Evolutionary conservation across 345 rosid genomes (phyloP), one percentile per base, ranked within the genome.

Genomic region (Litchi chinensis): DNA sequence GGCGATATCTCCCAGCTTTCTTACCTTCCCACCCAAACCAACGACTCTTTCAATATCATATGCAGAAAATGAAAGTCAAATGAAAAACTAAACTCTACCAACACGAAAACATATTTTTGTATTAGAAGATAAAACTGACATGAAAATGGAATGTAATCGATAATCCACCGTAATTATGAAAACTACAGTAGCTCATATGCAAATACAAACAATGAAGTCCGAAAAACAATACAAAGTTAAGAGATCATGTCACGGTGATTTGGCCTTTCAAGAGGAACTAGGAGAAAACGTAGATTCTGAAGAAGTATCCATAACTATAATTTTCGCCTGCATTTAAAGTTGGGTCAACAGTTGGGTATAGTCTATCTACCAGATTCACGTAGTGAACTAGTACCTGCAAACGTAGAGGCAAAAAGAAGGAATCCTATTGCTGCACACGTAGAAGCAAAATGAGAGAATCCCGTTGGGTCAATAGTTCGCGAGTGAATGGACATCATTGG

Each of bases 1-100:
- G 37, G 37, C 37, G 37, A 2, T 2, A 32, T 60, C 56, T 74
- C 43, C 50, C 10, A 13, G 65, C 6, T 18, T 40, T 63, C 48
- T 52, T 80, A 93, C 98, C 95, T 95, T 93, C 28, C 98, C 97
- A 82, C 98, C 98, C 48, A 95, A 88, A 76, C 80, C 75, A 74
- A 84, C 86, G 16, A 87, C 93, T 83, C 81, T 71, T 95, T 93
- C 98, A 97, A 95, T 75, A 97, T 85, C 91, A 85, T 87, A 74
- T 84, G 83, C 22, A 68, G 26, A 82, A 56, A 1, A 24, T 57
- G 26, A 62, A 65, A 63, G 62, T 66, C 37, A 80, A 59, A 39
- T 41, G 72, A 70, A 48, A 39, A 18, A 65, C 10, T 15, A 24
- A 28, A 4, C n/a, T 24, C 5, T 12, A 7, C 13, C 28, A 65